These are phyloP conservation scores for Psilocybe tampanensis DNA, from an alignment of 768 basidiomycete genomes.

Conservation along the genomic window DNA sequence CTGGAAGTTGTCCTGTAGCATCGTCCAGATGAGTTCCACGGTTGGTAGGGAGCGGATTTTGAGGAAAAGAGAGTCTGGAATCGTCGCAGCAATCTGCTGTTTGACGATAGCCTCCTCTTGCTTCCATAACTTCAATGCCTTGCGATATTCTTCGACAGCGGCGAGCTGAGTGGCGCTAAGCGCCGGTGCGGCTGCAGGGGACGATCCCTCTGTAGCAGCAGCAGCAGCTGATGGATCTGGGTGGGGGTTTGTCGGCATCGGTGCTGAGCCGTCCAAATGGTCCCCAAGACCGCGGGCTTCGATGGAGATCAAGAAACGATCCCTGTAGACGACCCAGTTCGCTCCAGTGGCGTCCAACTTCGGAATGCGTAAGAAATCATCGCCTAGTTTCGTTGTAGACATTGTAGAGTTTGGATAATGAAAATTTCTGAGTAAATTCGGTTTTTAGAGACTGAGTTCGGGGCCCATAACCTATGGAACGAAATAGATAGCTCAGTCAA, in stretches of 20 bases:
- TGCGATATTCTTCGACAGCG: background rate
- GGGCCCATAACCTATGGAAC: constrained; percentile 22
- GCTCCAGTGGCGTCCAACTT: constrained; percentile 6
- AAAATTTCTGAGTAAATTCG: too few relatives aligned
- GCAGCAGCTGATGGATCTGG: background rate
- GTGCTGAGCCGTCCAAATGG: constrained; percentile 13
- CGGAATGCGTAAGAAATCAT: constrained; percentile 13
- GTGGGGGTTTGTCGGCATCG: constrained; percentile 9
- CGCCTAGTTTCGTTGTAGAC: constrained; percentile 9
- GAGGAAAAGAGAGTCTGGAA: constrained; percentile 34
- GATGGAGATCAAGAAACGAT: constrained; percentile 10
- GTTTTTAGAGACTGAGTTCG: constrained; percentile 2
- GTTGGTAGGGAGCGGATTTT: constrained; percentile 14
- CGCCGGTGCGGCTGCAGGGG: too few relatives aligned
- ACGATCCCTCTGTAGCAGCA: background rate
- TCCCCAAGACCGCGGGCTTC: constrained; percentile 6
- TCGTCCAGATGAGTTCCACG: constrained; percentile 8
- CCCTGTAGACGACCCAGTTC: constrained; percentile 18
- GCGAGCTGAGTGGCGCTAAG: background rate
- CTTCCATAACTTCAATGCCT: constrained; percentile 20
- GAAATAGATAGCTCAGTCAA: too few relatives aligned
- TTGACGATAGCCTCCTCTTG: constrained; percentile 27
- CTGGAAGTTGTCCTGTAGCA: background rate
- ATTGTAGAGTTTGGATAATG: background rate
- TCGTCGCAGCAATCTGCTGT: constrained; percentile 32